These are phyloP conservation scores for Boechera stricta DNA, from an alignment of 345 rosid genomes.

Conservation along the genomic window DNA sequence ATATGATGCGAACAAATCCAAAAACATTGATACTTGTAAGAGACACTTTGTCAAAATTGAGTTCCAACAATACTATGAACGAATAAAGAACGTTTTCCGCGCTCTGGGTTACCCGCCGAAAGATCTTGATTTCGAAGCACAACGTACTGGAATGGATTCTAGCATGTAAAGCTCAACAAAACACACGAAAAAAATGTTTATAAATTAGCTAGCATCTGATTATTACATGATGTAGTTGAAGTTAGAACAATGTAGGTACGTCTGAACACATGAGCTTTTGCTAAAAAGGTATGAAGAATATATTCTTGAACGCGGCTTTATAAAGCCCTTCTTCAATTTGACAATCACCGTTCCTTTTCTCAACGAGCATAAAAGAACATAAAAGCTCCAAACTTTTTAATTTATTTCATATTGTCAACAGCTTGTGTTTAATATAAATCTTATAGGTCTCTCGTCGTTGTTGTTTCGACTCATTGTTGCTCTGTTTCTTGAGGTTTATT, in stretches of 20 bases:
- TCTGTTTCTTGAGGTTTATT: conserved; percentile 19
- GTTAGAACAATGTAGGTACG: conserved; percentile 31
- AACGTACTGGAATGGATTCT: not conserved
- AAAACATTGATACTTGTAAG: not conserved
- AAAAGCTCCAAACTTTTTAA: not conserved
- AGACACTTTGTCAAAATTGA: too few relatives aligned
- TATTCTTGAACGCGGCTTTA: conserved; percentile 43
- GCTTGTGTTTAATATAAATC: not conserved
- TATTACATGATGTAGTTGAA: conserved; percentile 33
- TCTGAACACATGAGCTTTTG: conserved; percentile 33
- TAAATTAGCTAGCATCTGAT: not conserved
- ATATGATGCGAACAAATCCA: conserved; percentile 15
- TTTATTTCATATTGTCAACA: not conserved
- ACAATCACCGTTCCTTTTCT: conserved; percentile 42
- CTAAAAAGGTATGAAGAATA: conserved; percentile 39
- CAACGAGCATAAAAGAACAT: conserved; percentile 33
- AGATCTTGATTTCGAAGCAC: not conserved
- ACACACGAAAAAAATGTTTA: conserved; percentile 8
- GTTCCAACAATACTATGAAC: not conserved
- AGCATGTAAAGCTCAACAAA: not conserved
- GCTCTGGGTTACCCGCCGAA: not conserved
- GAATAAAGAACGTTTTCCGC: not conserved
- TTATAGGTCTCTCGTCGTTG: not conserved
- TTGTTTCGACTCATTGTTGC: conserved; percentile 7
- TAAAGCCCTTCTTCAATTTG: conserved; percentile 34